Percentiles rank a stretch among this genome's conserved stretches.
Conservation (phyloP, 2,329 filamentous ascomycete species). For the Colletotrichum kahawae region DNA sequence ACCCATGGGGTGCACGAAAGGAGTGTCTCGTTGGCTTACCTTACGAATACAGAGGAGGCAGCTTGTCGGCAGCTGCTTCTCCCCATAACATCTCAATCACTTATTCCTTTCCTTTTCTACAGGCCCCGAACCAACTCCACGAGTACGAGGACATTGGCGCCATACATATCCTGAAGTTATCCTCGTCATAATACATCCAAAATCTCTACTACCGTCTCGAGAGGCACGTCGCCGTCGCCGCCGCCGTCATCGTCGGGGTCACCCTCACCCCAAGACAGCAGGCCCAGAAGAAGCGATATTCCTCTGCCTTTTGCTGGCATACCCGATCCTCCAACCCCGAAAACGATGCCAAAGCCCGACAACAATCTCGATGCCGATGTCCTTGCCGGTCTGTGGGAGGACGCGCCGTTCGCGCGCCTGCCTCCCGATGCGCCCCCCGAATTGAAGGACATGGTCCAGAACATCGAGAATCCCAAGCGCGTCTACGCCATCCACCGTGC, state of each 20-base stretch:
- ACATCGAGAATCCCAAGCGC: conserved; percentile 65
- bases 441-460: conserved; percentile 58
- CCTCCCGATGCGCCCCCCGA: conserved; percentile 65
- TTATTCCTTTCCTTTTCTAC: neutral
- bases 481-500: conserved; percentile 67
- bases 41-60: neutral
- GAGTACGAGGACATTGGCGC: neutral
- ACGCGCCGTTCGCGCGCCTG: conserved; percentile 59
- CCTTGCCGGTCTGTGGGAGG: conserved; percentile 64
- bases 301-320: neutral
- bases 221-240: neutral
- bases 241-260: neutral
- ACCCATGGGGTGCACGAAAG: neutral
- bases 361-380: conserved; percentile 49
- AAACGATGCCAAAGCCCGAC: conserved; percentile 24
- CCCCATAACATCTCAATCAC: neutral
- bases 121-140: neutral
- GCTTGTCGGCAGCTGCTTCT: neutral
- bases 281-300: neutral
- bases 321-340: neutral
- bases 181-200: neutral
- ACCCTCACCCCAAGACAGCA: neutral
- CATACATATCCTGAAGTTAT: neutral
- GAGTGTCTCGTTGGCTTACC: neutral
- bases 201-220: neutral